Percentiles rank a stretch among this genome's conserved stretches.
Conservation (phyloP, 1,139 yeast species). For the Blastobotrys serpentis region DNA sequence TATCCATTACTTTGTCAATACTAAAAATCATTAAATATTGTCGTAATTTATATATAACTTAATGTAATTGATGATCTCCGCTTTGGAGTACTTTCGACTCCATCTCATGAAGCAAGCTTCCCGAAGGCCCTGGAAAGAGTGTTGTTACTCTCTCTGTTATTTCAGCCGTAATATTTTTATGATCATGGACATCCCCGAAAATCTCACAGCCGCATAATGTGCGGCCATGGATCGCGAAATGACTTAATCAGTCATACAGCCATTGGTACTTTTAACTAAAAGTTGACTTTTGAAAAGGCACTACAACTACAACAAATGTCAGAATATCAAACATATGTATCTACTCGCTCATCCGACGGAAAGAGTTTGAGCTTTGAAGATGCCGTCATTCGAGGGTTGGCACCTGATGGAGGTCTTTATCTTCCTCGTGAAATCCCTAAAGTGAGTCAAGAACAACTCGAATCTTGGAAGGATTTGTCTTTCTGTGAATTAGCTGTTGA, state of each 20-base stretch:
- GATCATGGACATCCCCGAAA: neutral
- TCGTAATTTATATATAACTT: slow-evolving; percentile 6
- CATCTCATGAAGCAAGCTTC: neutral
- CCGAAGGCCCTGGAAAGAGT: too few species aligned
- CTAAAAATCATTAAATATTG: slow-evolving; percentile 23
- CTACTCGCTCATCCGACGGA: slow-evolving; percentile 68
- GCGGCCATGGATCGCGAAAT: neutral
- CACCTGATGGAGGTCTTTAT: slow-evolving; percentile 93
- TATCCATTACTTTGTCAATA: slow-evolving; percentile 64
- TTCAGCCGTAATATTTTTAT: too few species aligned
- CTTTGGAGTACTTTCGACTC: neutral
- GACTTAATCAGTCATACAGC: slow-evolving; percentile 4
- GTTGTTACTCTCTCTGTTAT: too few species aligned
- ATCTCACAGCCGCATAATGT: neutral
- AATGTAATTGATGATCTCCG: slow-evolving; percentile 1
- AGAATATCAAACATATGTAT: slow-evolving; percentile 55
- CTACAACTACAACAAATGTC: neutral
- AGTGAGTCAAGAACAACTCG: slow-evolving; percentile 57
- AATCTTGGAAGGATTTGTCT: slow-evolving; percentile 67
- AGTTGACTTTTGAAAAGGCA: neutral
- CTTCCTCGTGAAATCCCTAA: slow-evolving; percentile 81
- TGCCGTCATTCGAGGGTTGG: slow-evolving; percentile 90
- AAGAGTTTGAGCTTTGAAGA: slow-evolving; percentile 78
- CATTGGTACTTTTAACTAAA: neutral
- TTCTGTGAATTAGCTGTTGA: slow-evolving; percentile 87